These are phyloP conservation scores for Seiridium unicorne DNA, from an alignment of 2,329 filamentous ascomycete genomes.

Conservation along the genomic window DNA sequence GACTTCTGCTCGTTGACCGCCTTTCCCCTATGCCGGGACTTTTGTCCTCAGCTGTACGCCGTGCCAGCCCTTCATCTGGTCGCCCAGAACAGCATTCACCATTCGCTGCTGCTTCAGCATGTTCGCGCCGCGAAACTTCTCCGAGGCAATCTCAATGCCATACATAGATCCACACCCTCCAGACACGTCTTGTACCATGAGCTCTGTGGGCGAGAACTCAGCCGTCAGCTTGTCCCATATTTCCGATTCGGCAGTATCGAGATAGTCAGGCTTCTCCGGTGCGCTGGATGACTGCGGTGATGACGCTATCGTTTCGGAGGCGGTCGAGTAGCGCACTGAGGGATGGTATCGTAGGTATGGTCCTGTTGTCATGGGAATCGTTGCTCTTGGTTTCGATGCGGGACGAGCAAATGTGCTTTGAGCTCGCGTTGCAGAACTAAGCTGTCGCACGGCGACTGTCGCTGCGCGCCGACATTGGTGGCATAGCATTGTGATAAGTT, in stretches of 20 bases:
- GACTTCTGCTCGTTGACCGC: not conserved
- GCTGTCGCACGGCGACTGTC: not conserved
- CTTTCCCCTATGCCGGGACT: slow-evolving; percentile 34
- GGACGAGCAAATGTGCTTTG: not conserved
- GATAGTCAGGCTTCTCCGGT: slow-evolving; percentile 45
- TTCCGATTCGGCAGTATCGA: slow-evolving; percentile 54
- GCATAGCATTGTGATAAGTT: not conserved
- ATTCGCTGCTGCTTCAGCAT: slow-evolving; percentile 82
- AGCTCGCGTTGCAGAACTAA: not conserved
- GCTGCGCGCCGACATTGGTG: not conserved
- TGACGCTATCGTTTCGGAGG: not conserved
- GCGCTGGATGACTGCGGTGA: slow-evolving; percentile 23
- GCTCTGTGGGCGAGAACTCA: slow-evolving; percentile 48
- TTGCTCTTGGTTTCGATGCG: not conserved
- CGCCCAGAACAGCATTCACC: slow-evolving; percentile 72
- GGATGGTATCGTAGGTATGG: no score
- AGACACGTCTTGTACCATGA: slow-evolving; percentile 74
- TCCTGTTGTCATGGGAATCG: not conserved
- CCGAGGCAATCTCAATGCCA: slow-evolving; percentile 73
- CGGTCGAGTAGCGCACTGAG: not conserved
- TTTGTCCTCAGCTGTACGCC: slow-evolving; percentile 78
- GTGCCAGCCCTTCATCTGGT: slow-evolving; percentile 79
- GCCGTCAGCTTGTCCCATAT: slow-evolving; percentile 54
- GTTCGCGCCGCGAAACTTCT: slow-evolving; percentile 66
- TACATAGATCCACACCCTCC: slow-evolving; percentile 89